These are phyloP conservation scores for Vigna trinervia DNA, from an alignment of 306 rosid genomes.

Conservation along the genomic window DNA sequence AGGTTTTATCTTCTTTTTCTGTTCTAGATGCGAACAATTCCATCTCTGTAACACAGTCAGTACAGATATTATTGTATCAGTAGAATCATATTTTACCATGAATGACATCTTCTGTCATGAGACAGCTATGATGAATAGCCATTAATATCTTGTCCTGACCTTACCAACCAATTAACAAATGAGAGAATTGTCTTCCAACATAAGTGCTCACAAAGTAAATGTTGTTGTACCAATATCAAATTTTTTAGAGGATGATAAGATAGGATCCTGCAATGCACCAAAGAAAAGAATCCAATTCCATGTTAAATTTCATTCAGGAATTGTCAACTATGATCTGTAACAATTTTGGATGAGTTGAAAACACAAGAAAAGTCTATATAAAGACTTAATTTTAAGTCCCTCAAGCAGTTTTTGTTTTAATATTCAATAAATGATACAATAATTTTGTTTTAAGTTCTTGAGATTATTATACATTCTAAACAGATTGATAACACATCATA, in stretches of 20 bases:
- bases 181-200: conserved; percentile 2
- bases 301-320: neutral
- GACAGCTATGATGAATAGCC: neutral
- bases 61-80: neutral
- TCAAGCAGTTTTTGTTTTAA: no score
- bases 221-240: conserved; percentile 43
- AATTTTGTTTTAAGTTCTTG: no score
- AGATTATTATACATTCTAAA: no score
- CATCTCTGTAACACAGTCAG: neutral
- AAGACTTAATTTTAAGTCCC: no score
- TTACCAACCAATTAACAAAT: neutral
- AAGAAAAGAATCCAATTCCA: neutral
- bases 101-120: neutral
- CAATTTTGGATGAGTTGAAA: conserved; percentile 1
- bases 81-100: neutral
- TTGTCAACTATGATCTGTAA: neutral
- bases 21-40: neutral
- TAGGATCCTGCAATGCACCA: conserved; percentile 59
- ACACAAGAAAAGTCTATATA: neutral
- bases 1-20: neutral
- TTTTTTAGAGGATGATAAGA: conserved; percentile 60
- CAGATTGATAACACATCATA: no score
- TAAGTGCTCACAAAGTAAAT: conserved; percentile 40
- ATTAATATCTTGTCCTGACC: neutral
- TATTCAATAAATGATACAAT: no score